These are phyloP conservation scores for Vairimorpha apis DNA, from an alignment of 371 early-diverging fungal genomes.

Conservation along the genomic window DNA sequence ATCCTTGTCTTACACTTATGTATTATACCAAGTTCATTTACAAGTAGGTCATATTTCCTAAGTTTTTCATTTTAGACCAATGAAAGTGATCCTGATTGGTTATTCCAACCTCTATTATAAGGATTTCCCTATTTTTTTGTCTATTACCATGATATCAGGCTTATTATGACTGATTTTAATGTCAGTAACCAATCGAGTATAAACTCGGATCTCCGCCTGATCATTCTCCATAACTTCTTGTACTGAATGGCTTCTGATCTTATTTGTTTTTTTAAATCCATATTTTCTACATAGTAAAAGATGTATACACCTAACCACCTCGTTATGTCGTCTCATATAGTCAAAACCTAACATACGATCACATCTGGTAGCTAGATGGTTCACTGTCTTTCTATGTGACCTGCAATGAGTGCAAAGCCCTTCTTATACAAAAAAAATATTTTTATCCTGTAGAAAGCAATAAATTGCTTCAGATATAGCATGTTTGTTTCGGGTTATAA, in stretches of 20 bases:
- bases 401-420: not conserved
- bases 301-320: constrained; percentile 2
- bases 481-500: not conserved
- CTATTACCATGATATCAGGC: not conserved
- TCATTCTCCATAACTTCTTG: constrained; percentile 5
- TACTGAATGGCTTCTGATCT: constrained; percentile 15
- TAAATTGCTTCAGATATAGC: constrained; percentile 9
- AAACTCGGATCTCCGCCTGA: not conserved
- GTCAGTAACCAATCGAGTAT: not conserved
- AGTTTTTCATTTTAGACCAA: not conserved
- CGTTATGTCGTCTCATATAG: constrained; percentile 3
- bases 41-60: constrained; percentile 2
- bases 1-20: constrained; percentile 4
- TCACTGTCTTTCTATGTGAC: not conserved
- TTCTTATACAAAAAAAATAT: not conserved
- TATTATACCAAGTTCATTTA: not conserved
- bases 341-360: not conserved
- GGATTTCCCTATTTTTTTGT: constrained; percentile 9
- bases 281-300: constrained; percentile 4
- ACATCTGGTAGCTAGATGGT: constrained; percentile 17
- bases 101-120: not conserved
- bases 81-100: not conserved
- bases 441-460: constrained; percentile 5
- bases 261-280: constrained; percentile 2
- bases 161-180: not conserved